Conservation (phyloP, 2,329 filamentous ascomycete species). For the Septoria petroselini region DNA sequence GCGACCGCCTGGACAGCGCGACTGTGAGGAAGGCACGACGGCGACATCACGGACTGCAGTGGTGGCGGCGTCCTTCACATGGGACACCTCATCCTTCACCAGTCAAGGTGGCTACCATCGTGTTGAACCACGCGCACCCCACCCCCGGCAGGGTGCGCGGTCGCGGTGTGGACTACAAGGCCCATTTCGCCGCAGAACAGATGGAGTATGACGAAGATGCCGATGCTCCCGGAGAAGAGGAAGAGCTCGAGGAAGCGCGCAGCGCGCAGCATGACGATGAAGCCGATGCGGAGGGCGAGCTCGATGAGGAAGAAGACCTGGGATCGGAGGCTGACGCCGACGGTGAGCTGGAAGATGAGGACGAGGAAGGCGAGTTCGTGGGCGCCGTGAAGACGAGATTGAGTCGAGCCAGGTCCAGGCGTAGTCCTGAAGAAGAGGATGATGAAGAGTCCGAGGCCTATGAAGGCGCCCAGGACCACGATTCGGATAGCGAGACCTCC, state of each 20-base stretch:
- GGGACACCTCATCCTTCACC: constrained; percentile 18
- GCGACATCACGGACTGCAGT: constrained; percentile 3
- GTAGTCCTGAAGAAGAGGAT: constrained; percentile 31
- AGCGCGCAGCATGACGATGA: constrained; percentile 35
- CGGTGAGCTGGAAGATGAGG: constrained; percentile 48
- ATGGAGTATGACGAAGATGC: constrained; percentile 28
- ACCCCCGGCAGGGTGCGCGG: constrained; percentile 37
- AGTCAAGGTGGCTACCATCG: constrained; percentile 37
- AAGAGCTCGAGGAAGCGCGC: constrained; percentile 28
- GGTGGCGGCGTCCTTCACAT: constrained; percentile 19
- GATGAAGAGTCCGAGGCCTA: constrained; percentile 41
- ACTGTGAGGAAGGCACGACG: constrained; percentile 5
- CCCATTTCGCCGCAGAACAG: constrained; percentile 23
- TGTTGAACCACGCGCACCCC: constrained; percentile 34
- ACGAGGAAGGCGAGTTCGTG: constrained; percentile 45
- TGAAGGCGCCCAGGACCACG: constrained; percentile 36
- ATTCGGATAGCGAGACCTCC: constrained; percentile 44
- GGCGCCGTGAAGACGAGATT: constrained; percentile 39
- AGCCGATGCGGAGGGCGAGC: constrained; percentile 40
- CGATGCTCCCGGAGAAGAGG: constrained; percentile 33
- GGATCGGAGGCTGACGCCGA: constrained; percentile 51
- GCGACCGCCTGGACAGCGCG: constrained; percentile 12
- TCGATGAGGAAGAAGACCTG: constrained; percentile 31
- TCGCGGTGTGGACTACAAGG: constrained; percentile 35
- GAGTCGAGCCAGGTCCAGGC: constrained; percentile 36